Evolutionary conservation across 495 filamentous ascomycete species (phyloP), one percentile per base, ranked within the genome.

Genomic region (Parmelia sp.): DNA sequence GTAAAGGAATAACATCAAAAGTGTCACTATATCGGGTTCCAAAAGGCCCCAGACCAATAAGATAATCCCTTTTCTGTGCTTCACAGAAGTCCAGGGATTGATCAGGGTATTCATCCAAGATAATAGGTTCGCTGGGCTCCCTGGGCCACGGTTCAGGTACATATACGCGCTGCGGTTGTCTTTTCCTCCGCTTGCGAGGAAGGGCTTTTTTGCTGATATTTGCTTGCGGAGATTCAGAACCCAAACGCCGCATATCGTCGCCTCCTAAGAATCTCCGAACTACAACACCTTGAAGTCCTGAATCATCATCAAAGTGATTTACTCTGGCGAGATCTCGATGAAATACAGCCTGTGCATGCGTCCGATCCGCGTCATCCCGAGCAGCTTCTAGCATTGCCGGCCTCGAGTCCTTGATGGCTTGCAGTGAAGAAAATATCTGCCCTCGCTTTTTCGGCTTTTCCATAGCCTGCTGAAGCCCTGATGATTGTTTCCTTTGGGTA

Each of bases 1-100:
- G 79, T 31, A 96, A 75, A 33, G 90, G 87, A 47, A 77, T 78
- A 36, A 91, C 73, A 59, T 89, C 87, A 65, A 97, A 96, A 67
- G 90, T 84, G 17, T 86, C 78, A 1, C 89, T 82, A 70, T 95
- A 96, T 29, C 78, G 77, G 14, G 86, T 80, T 31, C 87, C 85
- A 68, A 80, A 83, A 2, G 80, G 80, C 3, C 79, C 83, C 9
- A 90, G 63, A 72, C 9, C 87, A 82, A 59, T 31, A 27, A 64
- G 23, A n/a, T 36, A 11, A 25, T 64, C 33, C 33, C 23, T 23
- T 27, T 27, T 49, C 14, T 21, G 23, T 53, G 14, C 40, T 57
- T 36, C 31, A 21, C 1, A 12, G 4, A 17, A 12, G 4, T 17
- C 17, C 17, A 49, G 6, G 15, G 39, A 23, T 40, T 49, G 21